These are phyloP conservation scores for Mycena galopus DNA, from an alignment of 768 basidiomycete genomes.

Conservation along the genomic window DNA sequence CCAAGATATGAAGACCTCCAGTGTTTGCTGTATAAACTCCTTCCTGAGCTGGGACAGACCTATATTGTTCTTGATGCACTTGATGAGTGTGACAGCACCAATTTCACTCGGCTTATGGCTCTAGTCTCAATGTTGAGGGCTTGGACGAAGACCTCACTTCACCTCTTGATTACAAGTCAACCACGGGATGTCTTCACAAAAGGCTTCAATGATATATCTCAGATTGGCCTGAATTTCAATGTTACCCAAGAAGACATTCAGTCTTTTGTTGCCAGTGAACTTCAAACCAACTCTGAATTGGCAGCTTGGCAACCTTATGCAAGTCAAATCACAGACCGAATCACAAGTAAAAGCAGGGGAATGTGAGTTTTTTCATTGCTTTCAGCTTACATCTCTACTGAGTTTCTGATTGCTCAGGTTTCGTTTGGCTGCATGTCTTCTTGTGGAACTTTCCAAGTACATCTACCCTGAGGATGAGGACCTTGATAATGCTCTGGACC, in stretches of 20 bases:
- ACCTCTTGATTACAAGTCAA: constrained; percentile 14
- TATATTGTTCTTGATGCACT: neutral
- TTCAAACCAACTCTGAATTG: neutral
- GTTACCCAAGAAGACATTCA: neutral
- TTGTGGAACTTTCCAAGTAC: neutral
- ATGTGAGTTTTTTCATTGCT: neutral
- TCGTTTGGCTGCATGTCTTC: neutral
- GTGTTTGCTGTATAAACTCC: too few species aligned
- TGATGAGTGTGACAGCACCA: neutral
- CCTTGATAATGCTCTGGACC: neutral
- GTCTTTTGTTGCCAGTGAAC: neutral
- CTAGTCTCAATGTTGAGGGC: neutral
- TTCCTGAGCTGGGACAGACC: too few species aligned
- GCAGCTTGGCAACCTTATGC: neutral
- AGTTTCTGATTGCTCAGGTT: neutral
- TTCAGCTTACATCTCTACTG: neutral
- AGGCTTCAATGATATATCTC: neutral
- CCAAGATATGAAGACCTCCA: neutral
- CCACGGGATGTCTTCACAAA: neutral
- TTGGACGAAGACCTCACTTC: neutral
- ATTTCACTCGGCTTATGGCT: neutral
- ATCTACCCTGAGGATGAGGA: neutral
- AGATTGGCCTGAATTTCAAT: neutral
- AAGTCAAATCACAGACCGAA: neutral
- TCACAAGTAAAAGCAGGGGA: neutral